Percentiles rank a stretch among this genome's conserved stretches.
Conservation (phyloP, 768 basidiomycete genomes). For the Leccinum boreale region DNA sequence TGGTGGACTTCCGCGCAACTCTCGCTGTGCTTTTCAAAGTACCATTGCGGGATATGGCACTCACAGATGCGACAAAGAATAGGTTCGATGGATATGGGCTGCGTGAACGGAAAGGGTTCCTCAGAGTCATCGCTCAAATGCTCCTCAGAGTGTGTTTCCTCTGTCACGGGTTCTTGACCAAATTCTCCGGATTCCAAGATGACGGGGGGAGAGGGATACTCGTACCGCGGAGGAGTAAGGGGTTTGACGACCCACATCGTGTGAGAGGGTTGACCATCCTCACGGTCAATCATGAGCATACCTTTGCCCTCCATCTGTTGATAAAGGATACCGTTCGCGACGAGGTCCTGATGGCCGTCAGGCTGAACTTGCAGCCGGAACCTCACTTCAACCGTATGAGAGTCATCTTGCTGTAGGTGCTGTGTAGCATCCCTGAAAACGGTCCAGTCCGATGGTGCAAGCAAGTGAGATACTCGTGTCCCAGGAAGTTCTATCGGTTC, state of each 20-base stretch:
- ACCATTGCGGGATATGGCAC: constrained; percentile 95
- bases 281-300: constrained; percentile 96
- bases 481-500: constrained; percentile 79
- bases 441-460: constrained; percentile 74
- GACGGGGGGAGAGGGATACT: constrained; percentile 62
- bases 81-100: constrained; percentile 74
- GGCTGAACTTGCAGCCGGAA: constrained; percentile 83
- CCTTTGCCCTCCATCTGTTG: constrained; percentile 97
- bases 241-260: constrained; percentile 99
- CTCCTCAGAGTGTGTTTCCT: constrained; percentile 39
- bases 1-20: constrained; percentile 96
- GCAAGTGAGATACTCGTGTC: constrained; percentile 74
- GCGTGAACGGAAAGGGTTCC: constrained; percentile 72
- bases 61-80: constrained; percentile 98
- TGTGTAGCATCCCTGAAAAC: constrained; percentile 87
- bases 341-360: constrained; percentile 51
- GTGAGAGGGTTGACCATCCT: constrained; percentile 83
- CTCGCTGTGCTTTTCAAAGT: constrained; percentile 99
- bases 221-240: constrained; percentile 64
- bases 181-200: constrained; percentile 48
- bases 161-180: constrained; percentile 33
- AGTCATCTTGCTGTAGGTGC: constrained; percentile 84
- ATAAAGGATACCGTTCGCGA: constrained; percentile 49
- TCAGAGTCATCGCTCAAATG: constrained; percentile 42
- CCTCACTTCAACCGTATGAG: constrained; percentile 88